Base-by-base conservation (phyloP, 192 early-diverging fungal genomes). In the Piromyces sp. region DNA sequence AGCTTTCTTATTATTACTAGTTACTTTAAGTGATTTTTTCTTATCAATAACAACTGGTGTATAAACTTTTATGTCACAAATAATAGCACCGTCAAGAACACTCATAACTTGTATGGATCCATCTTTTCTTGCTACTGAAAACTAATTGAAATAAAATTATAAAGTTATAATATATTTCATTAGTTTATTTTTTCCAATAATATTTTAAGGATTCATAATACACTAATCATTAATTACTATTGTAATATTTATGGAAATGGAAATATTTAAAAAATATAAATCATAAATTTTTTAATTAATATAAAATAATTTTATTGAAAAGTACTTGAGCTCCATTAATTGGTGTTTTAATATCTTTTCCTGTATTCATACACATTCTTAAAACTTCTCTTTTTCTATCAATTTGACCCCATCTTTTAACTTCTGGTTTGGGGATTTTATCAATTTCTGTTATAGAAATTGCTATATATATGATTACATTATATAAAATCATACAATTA, bases 1-100 rank as follows among this genome's bases (percentile, higher is more conserved):
- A 40, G 79, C 37, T 81, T 86, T 86, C 22, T 79, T 79, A 17
- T 79, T 79, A 17, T 86, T 42, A 79, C 86, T 88, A 82, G 88
- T 88, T 15, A 87, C 42, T 51, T 51, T 29, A 31, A 81, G 33
- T 16, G 83, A 80, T 29, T 83, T 84, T 30, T 83, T 82, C n/a
- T 79, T 80, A 30, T 84, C 79, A 14, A 83, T 81, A 29, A 79
- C 7, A n/a, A 30, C 29, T 29, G 83, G 83, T 30, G 19, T 68
- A 30, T 88, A 88, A 19, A 87, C 40, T 37, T 29, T 30, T 17
- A 83, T 30, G 42, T 86, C 81, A 30, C 80, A 29, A 26, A 81
- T 30, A 17, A 86, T 36, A n/a, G 29, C n/a, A 19, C 85, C 87
- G 16, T 83, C 78, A 30, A 89, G 84, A 79, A 83, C 30, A 30